Percentiles rank a stretch among this genome's conserved stretches.
These are phyloP conservation scores for Venturia effusa DNA, from an alignment of 2,329 filamentous ascomycete genomes.

Conservation along the genomic window DNA sequence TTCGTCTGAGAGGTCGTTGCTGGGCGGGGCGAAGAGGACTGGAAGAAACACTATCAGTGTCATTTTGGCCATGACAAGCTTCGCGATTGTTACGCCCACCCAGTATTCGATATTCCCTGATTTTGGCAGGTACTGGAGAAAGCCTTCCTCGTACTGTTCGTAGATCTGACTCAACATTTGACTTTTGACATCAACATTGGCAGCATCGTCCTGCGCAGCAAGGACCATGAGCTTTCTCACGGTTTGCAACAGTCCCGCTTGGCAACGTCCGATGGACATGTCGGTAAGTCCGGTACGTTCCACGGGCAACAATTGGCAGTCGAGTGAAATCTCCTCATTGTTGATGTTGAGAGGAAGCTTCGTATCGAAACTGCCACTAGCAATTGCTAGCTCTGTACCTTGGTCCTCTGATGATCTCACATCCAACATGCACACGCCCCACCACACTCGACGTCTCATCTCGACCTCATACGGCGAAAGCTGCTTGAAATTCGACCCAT, in stretches of 20 bases:
- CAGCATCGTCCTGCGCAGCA: conserved; percentile 20
- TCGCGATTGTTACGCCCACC: conserved; percentile 30
- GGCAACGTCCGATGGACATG: conserved; percentile 26
- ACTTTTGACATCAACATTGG: conserved; percentile 32
- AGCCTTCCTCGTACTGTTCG: conserved; percentile 31
- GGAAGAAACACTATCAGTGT: conserved; percentile 22
- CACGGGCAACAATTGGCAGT: conserved; percentile 31
- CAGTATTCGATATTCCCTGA: conserved; percentile 26
- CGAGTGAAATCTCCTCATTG: conserved; percentile 35
- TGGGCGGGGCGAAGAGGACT: conserved; percentile 5
- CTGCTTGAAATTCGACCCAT: conserved; percentile 40
- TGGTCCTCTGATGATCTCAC: conserved; percentile 42
- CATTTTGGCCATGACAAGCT: conserved; percentile 44
- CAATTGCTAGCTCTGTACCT: neutral
- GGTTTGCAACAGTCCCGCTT: conserved; percentile 26
- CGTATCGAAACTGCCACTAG: conserved; percentile 31
- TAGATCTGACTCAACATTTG: conserved; percentile 37
- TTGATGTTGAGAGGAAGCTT: conserved; percentile 42
- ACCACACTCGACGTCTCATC: conserved; percentile 51
- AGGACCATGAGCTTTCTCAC: conserved; percentile 29
- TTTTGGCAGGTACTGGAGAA: conserved; percentile 28
- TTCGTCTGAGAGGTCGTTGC: conserved; percentile 22
- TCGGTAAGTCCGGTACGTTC: conserved; percentile 35
- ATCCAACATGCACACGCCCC: conserved; percentile 53
- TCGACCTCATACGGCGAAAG: conserved; percentile 48